phyloP scores from a whole-genome alignment of 768 basidiomycete species.

The Lactifluus subvellereus region DNA sequence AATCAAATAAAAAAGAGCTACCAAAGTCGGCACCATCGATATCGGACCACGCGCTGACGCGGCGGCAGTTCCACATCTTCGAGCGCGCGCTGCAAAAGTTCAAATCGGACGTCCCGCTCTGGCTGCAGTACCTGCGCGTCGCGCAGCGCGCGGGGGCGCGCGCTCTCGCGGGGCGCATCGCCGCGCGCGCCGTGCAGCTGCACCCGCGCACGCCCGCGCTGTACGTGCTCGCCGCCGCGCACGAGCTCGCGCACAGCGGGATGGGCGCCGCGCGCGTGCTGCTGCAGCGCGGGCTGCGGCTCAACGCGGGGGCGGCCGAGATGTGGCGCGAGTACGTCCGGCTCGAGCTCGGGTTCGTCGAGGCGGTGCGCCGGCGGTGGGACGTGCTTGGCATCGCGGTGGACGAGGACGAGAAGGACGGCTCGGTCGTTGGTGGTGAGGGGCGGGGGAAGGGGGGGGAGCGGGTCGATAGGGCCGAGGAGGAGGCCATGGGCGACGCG shows the following conservation, averaged over 20 bases:
- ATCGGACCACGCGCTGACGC: constrained; percentile 80
- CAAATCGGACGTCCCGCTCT: constrained; percentile 79
- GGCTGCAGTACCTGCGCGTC: constrained; percentile 84
- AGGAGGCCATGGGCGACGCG: constrained; percentile 43
- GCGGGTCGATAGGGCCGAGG: constrained; percentile 33
- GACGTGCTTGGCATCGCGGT: constrained; percentile 60
- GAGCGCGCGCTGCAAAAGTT: constrained; percentile 86
- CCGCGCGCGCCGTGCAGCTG: constrained; percentile 83
- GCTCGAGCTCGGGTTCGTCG: constrained; percentile 85
- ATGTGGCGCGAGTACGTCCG: constrained; percentile 89
- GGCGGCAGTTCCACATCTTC: constrained; percentile 83
- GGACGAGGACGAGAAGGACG: constrained; percentile 12
- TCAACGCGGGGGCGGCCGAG: constrained; percentile 64
- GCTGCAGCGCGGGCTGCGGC: constrained; percentile 77
- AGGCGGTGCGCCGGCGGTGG: constrained; percentile 76
- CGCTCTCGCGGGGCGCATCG: constrained; percentile 73
- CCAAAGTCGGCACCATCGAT: constrained; percentile 46
- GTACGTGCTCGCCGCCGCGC: constrained; percentile 79
- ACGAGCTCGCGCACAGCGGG: constrained; percentile 70
- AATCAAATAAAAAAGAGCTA: constrained; percentile 3
- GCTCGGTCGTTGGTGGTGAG: no score
- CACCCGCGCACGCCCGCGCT: constrained; percentile 74
- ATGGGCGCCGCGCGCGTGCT: constrained; percentile 77
- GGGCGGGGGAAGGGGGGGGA: constrained; percentile 30
- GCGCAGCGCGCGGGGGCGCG: constrained; percentile 77